phyloP scores from a whole-genome alignment of 2,329 filamentous ascomycete genomes.

The Sordariomycetes sp. region DNA sequence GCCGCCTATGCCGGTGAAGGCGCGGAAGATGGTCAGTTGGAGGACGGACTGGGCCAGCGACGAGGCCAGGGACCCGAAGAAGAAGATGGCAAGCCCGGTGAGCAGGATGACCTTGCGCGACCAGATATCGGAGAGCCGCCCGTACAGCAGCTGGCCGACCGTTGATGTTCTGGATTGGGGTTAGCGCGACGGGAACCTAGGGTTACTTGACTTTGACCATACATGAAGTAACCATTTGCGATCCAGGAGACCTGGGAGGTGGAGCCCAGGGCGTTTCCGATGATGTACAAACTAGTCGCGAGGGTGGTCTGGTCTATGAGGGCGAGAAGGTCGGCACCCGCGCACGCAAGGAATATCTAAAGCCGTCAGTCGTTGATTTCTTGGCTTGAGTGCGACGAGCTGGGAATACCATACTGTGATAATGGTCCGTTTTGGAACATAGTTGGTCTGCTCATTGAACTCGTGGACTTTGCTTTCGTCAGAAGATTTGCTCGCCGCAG shows the following conservation, averaged over 20 bases:
- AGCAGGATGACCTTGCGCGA: slow-evolving; percentile 29
- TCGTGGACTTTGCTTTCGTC: slow-evolving; percentile 14
- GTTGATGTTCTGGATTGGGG: background rate
- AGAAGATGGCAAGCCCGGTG: slow-evolving; percentile 27
- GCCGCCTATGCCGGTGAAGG: slow-evolving; percentile 47
- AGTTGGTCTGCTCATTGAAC: slow-evolving; percentile 47
- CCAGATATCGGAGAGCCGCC: slow-evolving; percentile 34
- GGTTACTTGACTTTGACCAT: slow-evolving; percentile 9
- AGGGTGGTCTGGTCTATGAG: slow-evolving; percentile 49
- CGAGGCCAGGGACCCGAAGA: slow-evolving; percentile 29
- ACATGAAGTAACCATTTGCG: slow-evolving; percentile 45
- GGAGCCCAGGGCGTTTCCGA: slow-evolving; percentile 37
- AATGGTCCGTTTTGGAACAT: slow-evolving; percentile 37
- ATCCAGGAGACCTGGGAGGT: slow-evolving; percentile 43
- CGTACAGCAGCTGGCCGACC: slow-evolving; percentile 28
- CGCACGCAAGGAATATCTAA: slow-evolving; percentile 46
- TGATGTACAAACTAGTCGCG: slow-evolving; percentile 41
- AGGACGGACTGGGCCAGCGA: slow-evolving; percentile 27
- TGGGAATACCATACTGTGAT: slow-evolving; percentile 29
- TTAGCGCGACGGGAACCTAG: background rate
- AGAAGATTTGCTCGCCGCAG: slow-evolving; percentile 7
- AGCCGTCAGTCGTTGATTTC: slow-evolving; percentile 7
- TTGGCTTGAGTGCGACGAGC: fast-evolving
- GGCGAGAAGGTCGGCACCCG: slow-evolving; percentile 42
- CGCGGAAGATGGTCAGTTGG: slow-evolving; percentile 29